Base-by-base conservation (phyloP, 352 stramenopile species). In the Phytophthora fragariae region DNA sequence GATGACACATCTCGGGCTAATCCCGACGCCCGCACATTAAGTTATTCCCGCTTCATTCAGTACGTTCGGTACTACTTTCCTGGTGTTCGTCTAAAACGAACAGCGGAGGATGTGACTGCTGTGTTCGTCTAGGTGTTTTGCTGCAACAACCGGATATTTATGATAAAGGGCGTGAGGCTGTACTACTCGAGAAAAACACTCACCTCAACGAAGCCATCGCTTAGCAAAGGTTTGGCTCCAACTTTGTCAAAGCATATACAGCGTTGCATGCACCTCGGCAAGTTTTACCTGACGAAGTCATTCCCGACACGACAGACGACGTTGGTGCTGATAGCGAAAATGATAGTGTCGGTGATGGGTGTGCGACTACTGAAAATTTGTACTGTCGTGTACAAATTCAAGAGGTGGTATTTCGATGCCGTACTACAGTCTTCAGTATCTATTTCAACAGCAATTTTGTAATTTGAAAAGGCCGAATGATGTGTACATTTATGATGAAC, bases 1-100 rank as follows among this genome's bases (percentile, higher is more conserved):
- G 27, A 70, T 17, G 63, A 64, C 39, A 33, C 37, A 5, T 14
- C 59, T 10, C 33, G 27, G 10, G 24, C 2, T 5, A 39, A 65
- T 15, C 41, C 57, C 2, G 49, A 62, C 17, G 57, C 47, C 3
- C 41, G 49, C 27, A 62, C 37, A 2, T 1, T 61, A 11, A 72
- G 57, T 19, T 72, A 72, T 24, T 62, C 65, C 9, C 14, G 56
- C 5, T 72, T 72, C 29, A 72, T 41, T 3, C 57, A 72, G n/a
- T 65, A 65, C 19, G 12, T 57, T 6, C 64, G 64, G 15, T 66
- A 62, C 12, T 47, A 65, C n/a, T 66, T 65, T 24, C 65, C 35
- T 27, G 47, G 65, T 15, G 56, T 72, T 1, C 49, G 49, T 24
- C 6, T 72, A 17, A 72, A 57, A 21, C 6, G 56, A 50, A 66